Evolutionary conservation across 495 filamentous ascomycete genomes (phyloP).

Genomic region (Articulospora tetracladia): DNA sequence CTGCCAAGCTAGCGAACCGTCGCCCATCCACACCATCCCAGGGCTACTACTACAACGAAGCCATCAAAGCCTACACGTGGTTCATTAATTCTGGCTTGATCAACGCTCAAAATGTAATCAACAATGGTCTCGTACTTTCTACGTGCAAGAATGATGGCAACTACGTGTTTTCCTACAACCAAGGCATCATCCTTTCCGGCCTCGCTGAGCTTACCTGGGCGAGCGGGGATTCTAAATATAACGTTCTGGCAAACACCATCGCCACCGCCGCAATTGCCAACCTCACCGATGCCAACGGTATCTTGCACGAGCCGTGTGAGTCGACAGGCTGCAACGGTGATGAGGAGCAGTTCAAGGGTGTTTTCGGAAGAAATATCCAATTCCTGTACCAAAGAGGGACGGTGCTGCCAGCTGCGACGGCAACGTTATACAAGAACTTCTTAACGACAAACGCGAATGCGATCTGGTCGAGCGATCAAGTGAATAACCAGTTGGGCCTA

Average conservation of each 20-base stretch:
- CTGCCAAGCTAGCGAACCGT: slow-evolving; percentile 69
- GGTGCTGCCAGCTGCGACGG: slow-evolving; percentile 26
- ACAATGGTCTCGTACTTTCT: slow-evolving; percentile 59
- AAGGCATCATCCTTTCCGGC: slow-evolving; percentile 71
- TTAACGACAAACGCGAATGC: slow-evolving; percentile 60
- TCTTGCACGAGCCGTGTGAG: slow-evolving; percentile 63
- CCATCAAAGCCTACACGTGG: slow-evolving; percentile 60
- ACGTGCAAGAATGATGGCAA: slow-evolving; percentile 52
- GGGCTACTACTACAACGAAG: slow-evolving; percentile 52
- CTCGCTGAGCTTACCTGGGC: slow-evolving; percentile 62
- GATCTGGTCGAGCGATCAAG: slow-evolving; percentile 62
- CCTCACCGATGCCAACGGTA: slow-evolving; percentile 52
- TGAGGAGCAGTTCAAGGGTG: slow-evolving; percentile 71
- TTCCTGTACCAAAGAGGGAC: slow-evolving; percentile 47
- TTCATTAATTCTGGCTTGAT: slow-evolving; percentile 63
- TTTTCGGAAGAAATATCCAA: slow-evolving; percentile 68
- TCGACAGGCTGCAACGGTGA: slow-evolving; percentile 51
- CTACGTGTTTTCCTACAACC: slow-evolving; percentile 71
- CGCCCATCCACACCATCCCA: slow-evolving; percentile 33
- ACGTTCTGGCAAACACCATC: slow-evolving; percentile 56
- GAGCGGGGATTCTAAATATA: slow-evolving; percentile 30
- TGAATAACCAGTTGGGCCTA: slow-evolving; percentile 46
- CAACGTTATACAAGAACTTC: slow-evolving; percentile 49
- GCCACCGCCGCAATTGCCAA: slow-evolving; percentile 57
- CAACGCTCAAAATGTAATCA: slow-evolving; percentile 59